Base-by-base conservation (phyloP, 371 early-diverging fungal genomes). In the Mortierella sp. region DNA sequence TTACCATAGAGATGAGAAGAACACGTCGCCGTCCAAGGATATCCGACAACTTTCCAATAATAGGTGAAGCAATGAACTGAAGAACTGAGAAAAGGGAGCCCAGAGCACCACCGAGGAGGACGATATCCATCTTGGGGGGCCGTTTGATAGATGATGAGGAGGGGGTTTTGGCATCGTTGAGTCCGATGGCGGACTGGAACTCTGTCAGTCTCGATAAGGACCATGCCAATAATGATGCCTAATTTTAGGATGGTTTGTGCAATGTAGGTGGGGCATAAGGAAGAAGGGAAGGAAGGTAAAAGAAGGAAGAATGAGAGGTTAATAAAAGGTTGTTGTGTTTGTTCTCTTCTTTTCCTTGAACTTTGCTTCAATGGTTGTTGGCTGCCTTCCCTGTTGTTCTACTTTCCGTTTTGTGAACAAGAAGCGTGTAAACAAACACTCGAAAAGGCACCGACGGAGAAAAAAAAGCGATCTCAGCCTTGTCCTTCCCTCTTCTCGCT, bases 41-140 rank as follows among this genome's bases (percentile, higher is more conserved):
- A 86, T 99, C 99, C 18, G 95, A 93, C 27, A 94, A 87, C 35
- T 91, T 88, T 12, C 99, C 99, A 72, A 98, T 97, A 27, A 93
- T 74, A 0, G 99, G 99, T 1, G 96, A 92, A 43, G 95, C 93
- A 41, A 98, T 58, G 87, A 97, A 97, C 87, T 99, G 99, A 55
- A 99, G 90, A n/a, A 99, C 90, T 24, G 98, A 97, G 87, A 97
- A 99, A 35, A 98, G 83, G 10, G 97, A 97, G 0, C 99, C 99
- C 5, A 99, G 78, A 12, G 95, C 88, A 0, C 99, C 99, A n/a
- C 99, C 99, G 68, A 99, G 90, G 48, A 99, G 89, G 0, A 99
- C 96, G 21, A 97, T 94, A 86, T 98, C 98, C 92, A 93, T 92
- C 80, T 91, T 92, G 24, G 89, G 88, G 54, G 81, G 81, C 24